Conservation (phyloP, 2,329 filamentous ascomycete species). For the Helminthosporium solani region DNA sequence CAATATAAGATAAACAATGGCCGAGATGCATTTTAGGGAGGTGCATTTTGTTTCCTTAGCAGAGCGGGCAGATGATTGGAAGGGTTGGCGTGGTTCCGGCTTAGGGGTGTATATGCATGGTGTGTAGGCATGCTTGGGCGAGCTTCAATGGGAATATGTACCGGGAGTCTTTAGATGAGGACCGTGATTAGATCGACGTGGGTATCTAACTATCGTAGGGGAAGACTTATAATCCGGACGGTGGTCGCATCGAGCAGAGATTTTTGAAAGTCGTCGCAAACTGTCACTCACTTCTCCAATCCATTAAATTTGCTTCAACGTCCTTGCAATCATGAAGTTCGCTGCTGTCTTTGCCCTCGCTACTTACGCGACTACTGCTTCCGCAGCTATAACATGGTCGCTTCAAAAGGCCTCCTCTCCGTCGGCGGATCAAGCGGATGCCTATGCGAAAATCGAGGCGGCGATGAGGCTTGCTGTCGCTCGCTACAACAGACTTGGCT, state of each 20-base stretch:
- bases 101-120: background rate
- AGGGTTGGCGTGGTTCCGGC: conserved; percentile 1
- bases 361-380: conserved; percentile 21
- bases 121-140: background rate
- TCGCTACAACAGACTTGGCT: conserved; percentile 25
- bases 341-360: conserved; percentile 17
- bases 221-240: background rate
- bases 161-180: background rate
- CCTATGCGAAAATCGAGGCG: conserved; percentile 33
- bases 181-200: background rate
- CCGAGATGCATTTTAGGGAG: background rate
- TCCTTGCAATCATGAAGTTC: conserved; percentile 21
- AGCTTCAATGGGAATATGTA: background rate
- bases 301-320: background rate
- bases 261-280: background rate
- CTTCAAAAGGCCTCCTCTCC: conserved; percentile 30
- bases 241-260: background rate
- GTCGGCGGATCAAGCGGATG: conserved; percentile 34
- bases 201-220: background rate
- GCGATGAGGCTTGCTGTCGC: conserved; percentile 34
- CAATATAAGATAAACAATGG: conserved; percentile 13
- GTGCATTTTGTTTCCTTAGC: background rate
- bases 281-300: background rate
- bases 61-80: background rate
- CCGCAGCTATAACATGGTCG: conserved; percentile 28